A percentile compares a stretch with the other conserved stretches of the same genome.
Evolutionary conservation across 1,139 yeast genomes (phyloP).

Genomic region (Geotrichum phurueaensis): DNA sequence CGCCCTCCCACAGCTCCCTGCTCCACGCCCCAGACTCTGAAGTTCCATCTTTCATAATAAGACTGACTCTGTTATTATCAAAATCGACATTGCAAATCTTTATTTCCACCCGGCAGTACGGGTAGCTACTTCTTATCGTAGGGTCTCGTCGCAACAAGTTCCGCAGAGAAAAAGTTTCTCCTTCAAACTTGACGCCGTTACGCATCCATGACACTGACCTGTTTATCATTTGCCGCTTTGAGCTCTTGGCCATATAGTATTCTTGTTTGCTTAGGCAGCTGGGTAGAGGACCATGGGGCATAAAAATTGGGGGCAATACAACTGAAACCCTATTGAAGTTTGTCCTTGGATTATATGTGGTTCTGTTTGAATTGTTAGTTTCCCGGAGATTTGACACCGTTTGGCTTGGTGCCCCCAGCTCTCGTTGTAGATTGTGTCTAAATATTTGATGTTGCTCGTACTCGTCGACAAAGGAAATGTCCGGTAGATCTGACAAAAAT

Average conservation of each 20-base stretch:
- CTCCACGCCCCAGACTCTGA: not conserved
- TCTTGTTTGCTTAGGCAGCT: not conserved
- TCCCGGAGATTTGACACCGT: not conserved
- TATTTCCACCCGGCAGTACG: not conserved
- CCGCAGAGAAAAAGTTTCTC: not conserved
- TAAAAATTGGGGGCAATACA: not conserved
- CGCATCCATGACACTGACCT: constrained; percentile 2
- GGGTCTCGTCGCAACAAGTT: not conserved
- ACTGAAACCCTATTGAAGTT: not conserved
- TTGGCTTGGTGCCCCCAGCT: not conserved
- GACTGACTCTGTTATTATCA: not conserved
- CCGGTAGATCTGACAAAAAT: not conserved
- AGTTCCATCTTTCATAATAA: not conserved
- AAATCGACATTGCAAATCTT: not conserved
- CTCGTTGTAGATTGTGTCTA: not conserved
- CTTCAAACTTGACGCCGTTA: constrained; percentile 1
- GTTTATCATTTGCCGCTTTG: not conserved
- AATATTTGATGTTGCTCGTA: not conserved
- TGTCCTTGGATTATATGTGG: not conserved
- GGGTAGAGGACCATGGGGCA: not conserved
- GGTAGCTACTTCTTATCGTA: not conserved
- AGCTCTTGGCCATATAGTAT: not conserved
- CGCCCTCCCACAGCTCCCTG: constrained; percentile 4
- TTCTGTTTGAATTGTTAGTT: not conserved
- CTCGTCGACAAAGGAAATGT: not conserved